Evolutionary conservation across 2,329 filamentous ascomycete genomes (phyloP).

Genomic region (Calonectria honghensis): DNA sequence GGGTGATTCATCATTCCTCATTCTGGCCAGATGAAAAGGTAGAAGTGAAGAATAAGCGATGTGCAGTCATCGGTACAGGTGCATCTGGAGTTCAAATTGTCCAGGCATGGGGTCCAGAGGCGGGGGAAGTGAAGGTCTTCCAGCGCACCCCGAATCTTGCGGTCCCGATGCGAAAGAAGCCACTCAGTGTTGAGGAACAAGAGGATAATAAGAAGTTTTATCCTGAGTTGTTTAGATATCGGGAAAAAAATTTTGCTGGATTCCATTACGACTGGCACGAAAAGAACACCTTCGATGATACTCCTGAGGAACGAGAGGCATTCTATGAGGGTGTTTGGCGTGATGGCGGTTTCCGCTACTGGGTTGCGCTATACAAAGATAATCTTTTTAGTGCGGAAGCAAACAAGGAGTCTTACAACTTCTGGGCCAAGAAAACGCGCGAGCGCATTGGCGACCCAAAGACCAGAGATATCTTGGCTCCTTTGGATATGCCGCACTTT

Average conservation of each 20-base stretch:
- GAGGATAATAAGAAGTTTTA: slow-evolving; percentile 66
- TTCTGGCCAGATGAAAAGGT: slow-evolving; percentile 76
- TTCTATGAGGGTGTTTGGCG: slow-evolving; percentile 70
- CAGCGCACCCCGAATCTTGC: slow-evolving; percentile 81
- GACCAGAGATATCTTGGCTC: slow-evolving; percentile 71
- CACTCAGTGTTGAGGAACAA: slow-evolving; percentile 63
- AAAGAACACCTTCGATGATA: slow-evolving; percentile 74
- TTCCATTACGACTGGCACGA: slow-evolving; percentile 75
- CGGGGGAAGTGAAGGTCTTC: slow-evolving; percentile 74
- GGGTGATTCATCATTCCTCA: slow-evolving; percentile 75
- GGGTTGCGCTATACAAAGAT: slow-evolving; percentile 74
- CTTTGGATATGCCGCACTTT: slow-evolving; percentile 69
- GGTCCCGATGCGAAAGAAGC: slow-evolving; percentile 74
- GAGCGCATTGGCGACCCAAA: slow-evolving; percentile 69
- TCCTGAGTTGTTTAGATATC: slow-evolving; percentile 70
- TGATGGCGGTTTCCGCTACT: slow-evolving; percentile 73
- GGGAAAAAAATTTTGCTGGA: slow-evolving; percentile 73
- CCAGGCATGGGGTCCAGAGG: slow-evolving; percentile 75
- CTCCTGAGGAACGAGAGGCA: slow-evolving; percentile 68
- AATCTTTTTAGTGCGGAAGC: slow-evolving; percentile 65
- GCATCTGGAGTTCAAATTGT: slow-evolving; percentile 79
- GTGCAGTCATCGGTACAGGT: slow-evolving; percentile 79
- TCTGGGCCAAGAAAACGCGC: slow-evolving; percentile 72
- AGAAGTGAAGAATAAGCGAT: slow-evolving; percentile 74
- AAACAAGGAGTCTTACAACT: slow-evolving; percentile 73